Percentiles rank a stretch among this genome's conserved stretches.
Evolutionary conservation across 257 asterid genomes (phyloP).

Genomic region (Solanum pinnatisectum): DNA sequence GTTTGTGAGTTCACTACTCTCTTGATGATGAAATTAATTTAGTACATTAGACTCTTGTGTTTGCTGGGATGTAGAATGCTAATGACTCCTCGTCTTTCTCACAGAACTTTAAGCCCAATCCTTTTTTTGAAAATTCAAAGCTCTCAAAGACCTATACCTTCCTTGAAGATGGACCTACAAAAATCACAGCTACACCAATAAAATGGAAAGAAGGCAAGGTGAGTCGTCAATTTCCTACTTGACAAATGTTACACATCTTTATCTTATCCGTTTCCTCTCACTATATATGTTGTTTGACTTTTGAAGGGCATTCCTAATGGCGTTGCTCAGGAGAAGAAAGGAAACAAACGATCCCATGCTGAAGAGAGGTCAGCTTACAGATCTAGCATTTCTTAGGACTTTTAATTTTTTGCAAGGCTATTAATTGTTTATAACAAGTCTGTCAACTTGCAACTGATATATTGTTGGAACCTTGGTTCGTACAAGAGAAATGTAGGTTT

Average conservation of each 20-base stretch:
- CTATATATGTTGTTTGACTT: slow-evolving; percentile 6
- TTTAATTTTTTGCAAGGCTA: not conserved
- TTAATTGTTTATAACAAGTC: not conserved
- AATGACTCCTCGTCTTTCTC: not conserved
- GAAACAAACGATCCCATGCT: slow-evolving; percentile 58
- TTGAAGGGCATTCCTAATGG: slow-evolving; percentile 75
- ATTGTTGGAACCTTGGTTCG: not conserved
- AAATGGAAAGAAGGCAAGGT: slow-evolving; percentile 98
- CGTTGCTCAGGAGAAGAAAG: slow-evolving; percentile 66
- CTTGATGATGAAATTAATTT: not conserved
- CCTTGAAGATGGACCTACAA: slow-evolving; percentile 79
- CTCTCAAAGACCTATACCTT: slow-evolving; percentile 77
- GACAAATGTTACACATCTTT: not conserved
- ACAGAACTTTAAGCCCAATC: slow-evolving; percentile 79
- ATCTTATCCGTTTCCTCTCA: slow-evolving; percentile 2
- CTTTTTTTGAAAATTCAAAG: slow-evolving; percentile 75
- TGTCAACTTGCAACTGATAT: not conserved
- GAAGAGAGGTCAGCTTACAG: slow-evolving; percentile 67
- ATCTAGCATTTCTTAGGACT: not conserved
- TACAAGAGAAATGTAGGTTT: not conserved
- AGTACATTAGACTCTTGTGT: not conserved
- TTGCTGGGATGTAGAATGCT: not conserved
- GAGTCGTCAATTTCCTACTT: slow-evolving; percentile 8
- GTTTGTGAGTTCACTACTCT: slow-evolving; percentile 51
- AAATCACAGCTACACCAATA: slow-evolving; percentile 70